These are phyloP conservation scores for Peronospora belbahrii DNA, from an alignment of 352 stramenopile species.

Conservation along the genomic window DNA sequence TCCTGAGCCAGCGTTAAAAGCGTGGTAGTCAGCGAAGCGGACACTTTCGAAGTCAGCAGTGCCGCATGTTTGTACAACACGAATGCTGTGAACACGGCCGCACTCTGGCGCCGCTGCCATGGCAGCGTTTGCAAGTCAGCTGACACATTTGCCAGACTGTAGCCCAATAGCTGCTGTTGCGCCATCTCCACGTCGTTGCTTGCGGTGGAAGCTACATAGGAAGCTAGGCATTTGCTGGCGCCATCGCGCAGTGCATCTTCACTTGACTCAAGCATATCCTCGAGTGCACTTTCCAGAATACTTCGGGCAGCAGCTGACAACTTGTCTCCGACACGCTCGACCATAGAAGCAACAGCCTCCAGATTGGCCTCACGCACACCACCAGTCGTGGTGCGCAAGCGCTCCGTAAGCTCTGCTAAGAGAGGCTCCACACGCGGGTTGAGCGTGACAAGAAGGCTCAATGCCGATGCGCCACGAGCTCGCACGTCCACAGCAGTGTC, in stretches of 20 bases:
- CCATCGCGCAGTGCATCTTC: slow-evolving; percentile 59
- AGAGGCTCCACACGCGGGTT: slow-evolving; percentile 93
- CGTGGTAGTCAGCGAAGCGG: slow-evolving; percentile 17
- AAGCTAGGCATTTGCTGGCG: slow-evolving; percentile 64
- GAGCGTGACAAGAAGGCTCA: slow-evolving; percentile 91
- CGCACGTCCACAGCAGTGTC: slow-evolving; percentile 92
- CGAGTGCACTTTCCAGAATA: slow-evolving; percentile 51
- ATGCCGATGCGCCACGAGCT: slow-evolving; percentile 82
- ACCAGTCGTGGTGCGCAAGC: slow-evolving; percentile 49
- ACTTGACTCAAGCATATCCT: slow-evolving; percentile 51
- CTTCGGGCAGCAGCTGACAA: slow-evolving; percentile 43
- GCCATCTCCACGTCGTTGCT: slow-evolving; percentile 26
- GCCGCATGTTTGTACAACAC: slow-evolving; percentile 40
- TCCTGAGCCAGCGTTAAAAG: slow-evolving; percentile 46
- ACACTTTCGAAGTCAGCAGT: slow-evolving; percentile 26
- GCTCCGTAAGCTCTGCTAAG: slow-evolving; percentile 91
- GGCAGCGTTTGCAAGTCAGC: slow-evolving; percentile 28
- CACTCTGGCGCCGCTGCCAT: slow-evolving; percentile 60
- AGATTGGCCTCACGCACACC: slow-evolving; percentile 77
- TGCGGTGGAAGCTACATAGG: slow-evolving; percentile 41
- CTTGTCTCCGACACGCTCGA: slow-evolving; percentile 64
- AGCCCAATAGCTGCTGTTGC: slow-evolving; percentile 32
- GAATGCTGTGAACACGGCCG: slow-evolving; percentile 46
- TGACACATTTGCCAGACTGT: slow-evolving; percentile 38
- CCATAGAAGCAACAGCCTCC: slow-evolving; percentile 52